Base-by-base conservation (phyloP, 805 yeast genomes). In the Lipomyces mesembrius region DNA sequence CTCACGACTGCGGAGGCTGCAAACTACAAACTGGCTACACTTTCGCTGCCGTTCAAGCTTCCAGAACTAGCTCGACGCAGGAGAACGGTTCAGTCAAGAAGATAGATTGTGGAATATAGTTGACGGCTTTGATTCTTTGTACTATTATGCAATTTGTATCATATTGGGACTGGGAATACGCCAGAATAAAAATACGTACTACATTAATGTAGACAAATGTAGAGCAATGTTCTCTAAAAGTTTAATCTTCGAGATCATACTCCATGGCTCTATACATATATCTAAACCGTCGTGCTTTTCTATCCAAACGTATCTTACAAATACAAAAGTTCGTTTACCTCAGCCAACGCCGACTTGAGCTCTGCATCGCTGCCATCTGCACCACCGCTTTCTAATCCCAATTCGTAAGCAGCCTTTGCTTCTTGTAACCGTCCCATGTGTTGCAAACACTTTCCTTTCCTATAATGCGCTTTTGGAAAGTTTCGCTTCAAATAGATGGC, bases 21-120 rank as follows among this genome's bases (percentile, higher is more conserved):
- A 9, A 83, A 86, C 51, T 88, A 89, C 79, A 91, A 92, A 78
- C 82, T 94, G 72, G 98, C 98, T 2, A 79, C 85, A 20, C 83
- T 95, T 78, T 88, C 85, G 77, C 97, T 92, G 39, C 99, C 99
- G 52, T 90, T 95, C 80, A 88, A 87, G 76, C 81, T 91, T 61
- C 99, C 99, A 7, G 71, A 68, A 20, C 49, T 63, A 8, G 62
- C 60, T 12, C 51, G 66, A 51, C 54, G 71, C 25, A 55, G 63
- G 11, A 43, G 70, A 14, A 67, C 64, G 14, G 66, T 53, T 17
- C 46, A 32, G 51, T 29, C 57, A 5, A 17, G 63, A 39, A 58
- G 62, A 46, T 59, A 57, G 59, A 17, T 2, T 17, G 54, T 43
- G 29, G 32, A 25, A 52, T 9, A 11, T 52, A 12, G 7, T 52